Evolutionary conservation across 75 land plant species (phyloP), one percentile per base, ranked within the genome.

Genomic region (Adiantum capillusveneris): DNA sequence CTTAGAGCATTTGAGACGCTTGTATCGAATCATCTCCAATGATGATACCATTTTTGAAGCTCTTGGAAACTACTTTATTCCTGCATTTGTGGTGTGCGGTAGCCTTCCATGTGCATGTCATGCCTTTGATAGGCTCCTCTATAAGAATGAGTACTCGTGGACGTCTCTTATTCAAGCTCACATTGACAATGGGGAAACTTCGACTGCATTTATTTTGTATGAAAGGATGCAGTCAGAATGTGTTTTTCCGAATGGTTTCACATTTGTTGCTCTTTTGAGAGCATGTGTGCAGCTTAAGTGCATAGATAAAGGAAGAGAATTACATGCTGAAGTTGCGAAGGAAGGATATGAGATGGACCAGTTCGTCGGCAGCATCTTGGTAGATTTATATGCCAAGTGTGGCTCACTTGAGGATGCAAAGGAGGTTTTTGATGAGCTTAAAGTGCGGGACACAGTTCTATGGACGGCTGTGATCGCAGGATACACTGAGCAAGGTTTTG

Each of bases 391-490:
- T 63, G 68, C 76, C 19, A 83, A 69, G 53, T 68, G 71, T 0
- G 83, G 87, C 27, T 72, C 60, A 29, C 49, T 83, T 14, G 12
- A 45, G 7, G 60, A 65, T 39, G 83, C 86, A 20, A 66, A 56
- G 55, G 56, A 64, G 52, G 60, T 86, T 20, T 86, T 86, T 72
- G 68, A 86, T 46, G 52, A 37, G 29, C 54, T 75, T 72, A 25
- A 13, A 31, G 28, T 49, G 52, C 69, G 39, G 25, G 83, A 86
- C 60, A 62, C 64, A 31, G 67, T 80, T 13, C 74, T 78, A 12
- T 86, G 84, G 59, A 83, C 82, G 31, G 69, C 86, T 0, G 25
- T 83, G 71, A 79, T 86, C 29, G 65, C 75, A 31, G 86, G 83
- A 25, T 80, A 86, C 74, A 79, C 78, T 19, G 65, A 80, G 67